Evolutionary conservation across 805 yeast species (phyloP), one percentile per base, ranked within the genome.

Genomic region (Candida michaelii): DNA sequence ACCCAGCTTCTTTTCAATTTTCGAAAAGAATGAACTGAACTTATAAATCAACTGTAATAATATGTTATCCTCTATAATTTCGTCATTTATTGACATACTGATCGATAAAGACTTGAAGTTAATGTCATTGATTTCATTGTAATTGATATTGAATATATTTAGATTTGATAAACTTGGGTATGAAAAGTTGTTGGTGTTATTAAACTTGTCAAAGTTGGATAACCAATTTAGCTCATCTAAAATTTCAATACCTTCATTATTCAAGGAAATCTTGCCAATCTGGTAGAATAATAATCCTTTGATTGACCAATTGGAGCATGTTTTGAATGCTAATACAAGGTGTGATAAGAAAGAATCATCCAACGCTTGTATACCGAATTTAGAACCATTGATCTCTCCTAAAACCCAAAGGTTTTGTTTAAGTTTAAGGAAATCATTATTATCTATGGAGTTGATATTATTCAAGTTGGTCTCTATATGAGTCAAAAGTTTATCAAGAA

Each of bases 371-470:
- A 85, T 80, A 0, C 97, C 97, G 39, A 74, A 65, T 8, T 76
- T 75, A 1, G 89, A 77, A 0, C 89, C 77, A 1, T 90, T 90
- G 23, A 90, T 80, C 53, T 83, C 82, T 0, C 97, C 97, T 25
- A 88, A 71, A 1, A 95, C 82, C 97, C 97, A 91, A 27, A 91
- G 53, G 25, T 84, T 78, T 9, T 90, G 86, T 55, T 87, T 88
- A 18, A 91, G 60, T 3, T 18, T n/a, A 16, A 33, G 40, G 8
- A 55, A 14, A 7, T 44, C 38, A 2, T 6, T 23, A 15, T 18
- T 30, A 16, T 36, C 34, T 18, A 42, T 14, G 3, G 30, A 23
- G 13, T 16, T 18, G 6, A 21, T 12, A 4, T 30, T 25, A 17
- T 10, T 17, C 3, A 38, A 17, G 11, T 19, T 25, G 5, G 19